Percentiles rank a stretch among this genome's conserved stretches.
Evolutionary conservation across 805 yeast genomes (phyloP).

Genomic region (Debaryomyces hansenii): DNA sequence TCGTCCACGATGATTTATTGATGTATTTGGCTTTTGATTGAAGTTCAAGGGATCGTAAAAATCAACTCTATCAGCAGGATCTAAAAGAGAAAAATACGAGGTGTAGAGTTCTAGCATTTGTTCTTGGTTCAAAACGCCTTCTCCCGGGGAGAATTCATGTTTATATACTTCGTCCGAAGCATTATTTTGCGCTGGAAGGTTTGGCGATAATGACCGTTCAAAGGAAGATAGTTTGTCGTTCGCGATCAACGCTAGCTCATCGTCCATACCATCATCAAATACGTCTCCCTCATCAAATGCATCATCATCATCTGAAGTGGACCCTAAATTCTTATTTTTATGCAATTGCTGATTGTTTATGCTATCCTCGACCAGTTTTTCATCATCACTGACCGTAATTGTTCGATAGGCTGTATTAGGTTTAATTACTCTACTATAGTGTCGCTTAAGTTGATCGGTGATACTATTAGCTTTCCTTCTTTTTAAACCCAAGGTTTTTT

Average conservation of each 20-base stretch:
- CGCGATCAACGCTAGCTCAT: constrained; percentile 14
- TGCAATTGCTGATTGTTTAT: background rate
- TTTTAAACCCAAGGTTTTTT: constrained; percentile 16
- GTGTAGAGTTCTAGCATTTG: constrained; percentile 43
- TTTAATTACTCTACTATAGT: constrained; percentile 5
- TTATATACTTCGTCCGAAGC: constrained; percentile 1
- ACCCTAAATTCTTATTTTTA: background rate
- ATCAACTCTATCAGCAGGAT: constrained; percentile 12
- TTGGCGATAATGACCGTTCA: background rate
- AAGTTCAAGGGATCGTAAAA: constrained; percentile 16
- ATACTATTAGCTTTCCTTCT: constrained; percentile 10
- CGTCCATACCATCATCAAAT: constrained; percentile 24
- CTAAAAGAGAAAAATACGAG: constrained; percentile 30
- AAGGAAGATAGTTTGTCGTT: background rate
- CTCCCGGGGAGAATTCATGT: constrained; percentile 13
- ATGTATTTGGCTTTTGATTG: background rate
- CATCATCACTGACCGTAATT: constrained; percentile 6
- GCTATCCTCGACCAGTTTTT: constrained; percentile 1
- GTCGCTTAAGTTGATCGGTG: constrained; percentile 13
- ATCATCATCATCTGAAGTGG: constrained; percentile 7
- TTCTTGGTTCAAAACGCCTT: constrained; percentile 41
- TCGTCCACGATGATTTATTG: constrained; percentile 3
- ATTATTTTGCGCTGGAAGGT: background rate
- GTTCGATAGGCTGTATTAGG: background rate
- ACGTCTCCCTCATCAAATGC: constrained; percentile 17